Evolutionary conservation across 192 early-diverging fungal species (phyloP).

Genomic region (Mortierella antarctica): DNA sequence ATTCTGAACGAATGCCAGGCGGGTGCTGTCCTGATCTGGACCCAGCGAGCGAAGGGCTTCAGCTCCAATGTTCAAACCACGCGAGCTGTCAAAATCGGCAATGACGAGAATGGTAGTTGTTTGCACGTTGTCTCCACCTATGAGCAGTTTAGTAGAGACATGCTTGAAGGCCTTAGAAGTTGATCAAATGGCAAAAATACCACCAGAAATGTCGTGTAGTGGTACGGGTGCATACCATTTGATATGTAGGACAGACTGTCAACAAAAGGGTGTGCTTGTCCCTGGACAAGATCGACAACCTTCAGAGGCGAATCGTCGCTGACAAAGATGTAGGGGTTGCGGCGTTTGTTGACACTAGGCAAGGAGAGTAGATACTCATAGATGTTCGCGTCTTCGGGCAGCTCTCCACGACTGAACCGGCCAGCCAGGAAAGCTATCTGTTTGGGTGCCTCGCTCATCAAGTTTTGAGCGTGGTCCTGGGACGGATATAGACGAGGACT

Average conservation of each 20-base stretch:
- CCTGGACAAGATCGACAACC: conserved; percentile 53
- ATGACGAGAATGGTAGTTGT: conserved; percentile 37
- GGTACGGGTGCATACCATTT: background rate
- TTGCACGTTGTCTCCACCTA: background rate
- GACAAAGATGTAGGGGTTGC: conserved; percentile 75
- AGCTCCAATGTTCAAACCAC: conserved; percentile 63
- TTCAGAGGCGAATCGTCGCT: conserved; percentile 57
- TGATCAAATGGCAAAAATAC: background rate
- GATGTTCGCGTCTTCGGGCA: conserved; percentile 66
- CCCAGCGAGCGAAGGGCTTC: conserved; percentile 62
- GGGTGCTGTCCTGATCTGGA: conserved; percentile 30
- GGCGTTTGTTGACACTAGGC: conserved; percentile 65
- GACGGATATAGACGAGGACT: no score
- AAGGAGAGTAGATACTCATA: conserved; percentile 79
- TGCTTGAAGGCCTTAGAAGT: background rate
- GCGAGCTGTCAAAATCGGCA: conserved; percentile 63
- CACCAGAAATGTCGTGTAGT: background rate
- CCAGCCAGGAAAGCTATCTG: conserved; percentile 34
- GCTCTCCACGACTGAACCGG: conserved; percentile 36
- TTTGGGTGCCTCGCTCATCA: conserved; percentile 21
- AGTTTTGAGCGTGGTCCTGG: conserved; percentile 30
- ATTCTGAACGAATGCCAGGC: conserved; percentile 67
- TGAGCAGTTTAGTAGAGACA: background rate
- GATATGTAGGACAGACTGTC: conserved; percentile 38
- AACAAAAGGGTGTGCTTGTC: conserved; percentile 34